Evolutionary conservation across 2,329 filamentous ascomycete genomes (phyloP).

Genomic region (Phaeosphaeriaceae sp.): DNA sequence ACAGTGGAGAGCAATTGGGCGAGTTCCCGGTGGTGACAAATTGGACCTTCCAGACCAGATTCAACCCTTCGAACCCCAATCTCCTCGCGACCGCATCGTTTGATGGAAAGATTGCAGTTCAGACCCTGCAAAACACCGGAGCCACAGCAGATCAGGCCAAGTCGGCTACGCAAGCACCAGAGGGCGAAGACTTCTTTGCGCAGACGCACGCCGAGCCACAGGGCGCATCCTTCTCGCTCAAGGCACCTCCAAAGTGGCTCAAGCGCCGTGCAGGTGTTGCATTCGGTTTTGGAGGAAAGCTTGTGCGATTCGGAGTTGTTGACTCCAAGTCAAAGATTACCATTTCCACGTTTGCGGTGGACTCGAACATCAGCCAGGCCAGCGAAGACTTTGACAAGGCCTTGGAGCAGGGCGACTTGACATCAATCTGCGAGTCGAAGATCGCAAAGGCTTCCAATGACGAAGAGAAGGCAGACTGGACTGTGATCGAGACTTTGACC

Average conservation of each 20-base stretch:
- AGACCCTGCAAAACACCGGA: constrained; percentile 94
- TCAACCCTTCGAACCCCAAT: constrained; percentile 91
- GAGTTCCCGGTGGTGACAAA: constrained; percentile 99
- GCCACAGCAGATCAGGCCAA: constrained; percentile 70
- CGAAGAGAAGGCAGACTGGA: constrained; percentile 95
- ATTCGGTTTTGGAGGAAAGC: constrained; percentile 94
- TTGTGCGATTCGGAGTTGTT: constrained; percentile 76
- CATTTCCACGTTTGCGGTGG: constrained; percentile 88
- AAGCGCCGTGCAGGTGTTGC: constrained; percentile 84
- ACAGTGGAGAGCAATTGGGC: constrained; percentile 84
- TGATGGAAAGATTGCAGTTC: constrained; percentile 92
- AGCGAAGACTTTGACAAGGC: constrained; percentile 88
- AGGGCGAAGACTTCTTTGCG: constrained; percentile 96
- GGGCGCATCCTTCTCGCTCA: constrained; percentile 84
- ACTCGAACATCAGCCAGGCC: constrained; percentile 81
- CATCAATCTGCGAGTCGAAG: constrained; percentile 79
- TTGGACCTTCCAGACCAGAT: constrained; percentile 96
- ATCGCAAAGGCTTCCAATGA: constrained; percentile 78
- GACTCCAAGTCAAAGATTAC: constrained; percentile 77
- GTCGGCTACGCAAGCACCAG: constrained; percentile 67
- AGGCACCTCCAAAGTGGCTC: constrained; percentile 88
- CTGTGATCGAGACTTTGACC: constrained; percentile 87
- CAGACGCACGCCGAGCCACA: constrained; percentile 92
- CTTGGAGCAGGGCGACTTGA: constrained; percentile 77
- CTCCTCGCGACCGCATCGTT: constrained; percentile 95